Conservation (phyloP, 257 asterid species). For the Ajuga chamaepitys region DNA sequence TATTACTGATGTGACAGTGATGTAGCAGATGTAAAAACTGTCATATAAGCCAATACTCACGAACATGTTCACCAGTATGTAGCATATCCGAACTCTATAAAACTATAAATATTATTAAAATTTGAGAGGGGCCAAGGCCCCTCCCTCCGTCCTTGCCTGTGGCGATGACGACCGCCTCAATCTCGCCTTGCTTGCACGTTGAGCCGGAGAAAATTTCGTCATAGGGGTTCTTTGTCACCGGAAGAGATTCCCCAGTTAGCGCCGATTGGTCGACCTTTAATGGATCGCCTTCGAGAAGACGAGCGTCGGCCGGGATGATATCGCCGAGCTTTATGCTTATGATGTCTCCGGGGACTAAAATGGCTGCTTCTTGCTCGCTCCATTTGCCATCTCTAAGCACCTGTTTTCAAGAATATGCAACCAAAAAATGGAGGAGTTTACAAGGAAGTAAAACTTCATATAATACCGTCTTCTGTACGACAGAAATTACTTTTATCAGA, state of each 20-base stretch:
- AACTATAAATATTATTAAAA: no score
- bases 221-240: conserved; percentile 67
- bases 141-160: no score
- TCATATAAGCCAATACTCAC: no score
- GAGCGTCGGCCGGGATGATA: conserved; percentile 91
- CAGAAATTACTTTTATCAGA: no score
- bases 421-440: no score
- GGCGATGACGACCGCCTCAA: conserved; percentile 90
- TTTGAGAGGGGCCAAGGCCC: no score
- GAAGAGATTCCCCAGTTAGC: conserved; percentile 89
- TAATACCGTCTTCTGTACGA: no score
- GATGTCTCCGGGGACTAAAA: conserved; percentile 86
- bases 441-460: no score
- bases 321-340: conserved; percentile 81
- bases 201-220: conserved; percentile 91
- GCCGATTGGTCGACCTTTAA: conserved; percentile 85
- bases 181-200: conserved; percentile 91
- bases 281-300: conserved; percentile 94
- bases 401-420: conserved; percentile 30
- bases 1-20: no score
- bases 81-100: no score
- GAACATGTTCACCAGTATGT: no score
- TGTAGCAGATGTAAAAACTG: no score
- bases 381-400: conserved; percentile 79
- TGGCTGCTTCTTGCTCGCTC: conserved; percentile 91